Conservation (phyloP, 2,329 filamentous ascomycete species). For the Achaetomium macrosporum region DNA sequence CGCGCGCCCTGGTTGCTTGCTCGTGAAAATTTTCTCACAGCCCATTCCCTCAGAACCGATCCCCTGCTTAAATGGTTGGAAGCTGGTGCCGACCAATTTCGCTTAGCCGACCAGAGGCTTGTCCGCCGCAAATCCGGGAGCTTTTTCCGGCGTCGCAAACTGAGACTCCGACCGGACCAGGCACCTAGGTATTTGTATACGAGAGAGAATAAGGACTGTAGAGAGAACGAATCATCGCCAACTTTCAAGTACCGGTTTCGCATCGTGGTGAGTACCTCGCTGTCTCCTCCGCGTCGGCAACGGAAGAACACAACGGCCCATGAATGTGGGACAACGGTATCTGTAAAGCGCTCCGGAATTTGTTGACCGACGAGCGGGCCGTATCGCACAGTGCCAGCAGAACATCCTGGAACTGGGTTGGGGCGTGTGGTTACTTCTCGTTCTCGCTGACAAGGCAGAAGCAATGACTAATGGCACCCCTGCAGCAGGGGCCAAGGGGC, state of each 20-base stretch:
- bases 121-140: conserved; percentile 21
- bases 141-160: conserved; percentile 20
- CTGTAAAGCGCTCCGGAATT: conserved; percentile 1
- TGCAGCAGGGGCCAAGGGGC: conserved; percentile 7
- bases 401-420: conserved; percentile 8
- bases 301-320: neutral
- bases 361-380: conserved; percentile 10
- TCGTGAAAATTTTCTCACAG: conserved; percentile 22
- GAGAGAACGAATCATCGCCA: conserved; percentile 17
- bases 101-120: conserved; percentile 23
- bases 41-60: conserved; percentile 14
- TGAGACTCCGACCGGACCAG: conserved; percentile 12
- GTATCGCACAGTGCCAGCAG: conserved; percentile 17
- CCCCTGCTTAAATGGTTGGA: conserved; percentile 19
- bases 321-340: too few species aligned
- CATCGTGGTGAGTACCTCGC: too few species aligned
- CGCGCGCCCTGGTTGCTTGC: conserved; percentile 9
- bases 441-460: conserved; percentile 8
- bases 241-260: too few species aligned
- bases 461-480: conserved; percentile 14
- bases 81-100: conserved; percentile 21
- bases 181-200: neutral
- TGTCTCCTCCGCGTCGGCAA: neutral
- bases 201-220: conserved; percentile 12
- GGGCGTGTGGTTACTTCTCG: conserved; percentile 15